phyloP scores from a whole-genome alignment of 2,329 filamentous ascomycete genomes.

The Aureobasidium sp. region DNA sequence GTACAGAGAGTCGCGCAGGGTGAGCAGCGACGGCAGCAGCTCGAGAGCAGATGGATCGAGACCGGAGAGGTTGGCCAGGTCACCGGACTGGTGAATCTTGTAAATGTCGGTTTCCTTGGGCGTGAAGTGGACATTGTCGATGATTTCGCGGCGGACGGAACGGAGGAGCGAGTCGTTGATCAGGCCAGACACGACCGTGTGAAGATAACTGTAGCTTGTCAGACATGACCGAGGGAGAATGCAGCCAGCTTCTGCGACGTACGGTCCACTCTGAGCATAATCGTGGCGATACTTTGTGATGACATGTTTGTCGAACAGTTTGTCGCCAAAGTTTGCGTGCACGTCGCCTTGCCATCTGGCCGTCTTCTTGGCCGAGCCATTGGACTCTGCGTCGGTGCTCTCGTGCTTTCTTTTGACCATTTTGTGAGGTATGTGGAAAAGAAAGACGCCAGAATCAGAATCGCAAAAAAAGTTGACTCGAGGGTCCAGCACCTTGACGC shows the following conservation, averaged over 20 bases:
- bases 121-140: constrained; percentile 85
- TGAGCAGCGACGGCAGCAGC: constrained; percentile 81
- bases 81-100: constrained; percentile 97
- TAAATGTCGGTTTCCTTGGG: constrained; percentile 99
- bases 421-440: background rate
- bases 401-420: constrained; percentile 37
- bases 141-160: constrained; percentile 77
- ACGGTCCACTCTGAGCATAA: constrained; percentile 57
- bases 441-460: background rate
- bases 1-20: constrained; percentile 90
- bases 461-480: constrained; percentile 10
- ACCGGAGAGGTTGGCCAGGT: constrained; percentile 92
- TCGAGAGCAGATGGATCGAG: constrained; percentile 78
- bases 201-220: constrained; percentile 60
- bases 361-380: constrained; percentile 34
- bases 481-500: constrained; percentile 4
- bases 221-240: background rate
- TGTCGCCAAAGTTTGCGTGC: constrained; percentile 55
- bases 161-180: constrained; percentile 78
- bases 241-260: constrained; percentile 1
- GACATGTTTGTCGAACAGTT: constrained; percentile 56
- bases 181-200: constrained; percentile 77
- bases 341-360: constrained; percentile 26
- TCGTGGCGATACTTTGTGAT: constrained; percentile 53
- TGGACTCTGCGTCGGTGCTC: constrained; percentile 21